Conservation (phyloP, 2,329 filamentous ascomycete species). For the Tolypocladium album region DNA sequence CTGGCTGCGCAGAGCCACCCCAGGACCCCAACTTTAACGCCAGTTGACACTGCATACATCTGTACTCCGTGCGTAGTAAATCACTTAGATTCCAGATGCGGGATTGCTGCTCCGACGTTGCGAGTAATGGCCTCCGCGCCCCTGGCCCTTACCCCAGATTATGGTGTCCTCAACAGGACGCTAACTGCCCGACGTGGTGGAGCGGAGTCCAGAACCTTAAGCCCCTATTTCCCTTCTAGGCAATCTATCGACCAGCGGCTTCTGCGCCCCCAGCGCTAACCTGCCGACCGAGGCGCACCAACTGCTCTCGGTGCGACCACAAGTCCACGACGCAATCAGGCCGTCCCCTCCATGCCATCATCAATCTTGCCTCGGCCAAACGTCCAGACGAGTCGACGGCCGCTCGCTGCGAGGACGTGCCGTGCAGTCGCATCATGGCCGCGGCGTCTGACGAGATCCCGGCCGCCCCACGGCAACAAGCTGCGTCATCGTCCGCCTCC, state of each 20-base stretch:
- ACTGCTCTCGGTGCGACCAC: background rate
- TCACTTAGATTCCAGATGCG: background rate
- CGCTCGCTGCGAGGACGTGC: background rate
- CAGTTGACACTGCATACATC: background rate
- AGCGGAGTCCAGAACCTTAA: background rate
- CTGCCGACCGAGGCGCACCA: background rate
- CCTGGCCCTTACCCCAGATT: background rate
- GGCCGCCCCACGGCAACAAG: background rate
- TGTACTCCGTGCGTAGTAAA: too few species aligned
- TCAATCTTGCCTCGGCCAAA: background rate
- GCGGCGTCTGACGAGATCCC: background rate
- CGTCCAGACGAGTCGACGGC: background rate
- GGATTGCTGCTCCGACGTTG: background rate
- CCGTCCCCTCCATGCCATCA: background rate
- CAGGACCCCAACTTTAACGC: background rate
- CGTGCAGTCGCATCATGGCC: background rate
- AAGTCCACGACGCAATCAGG: background rate
- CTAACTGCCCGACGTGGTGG: background rate
- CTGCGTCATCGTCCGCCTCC: background rate
- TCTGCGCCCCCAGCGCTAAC: background rate
- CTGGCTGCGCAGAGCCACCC: too few species aligned
- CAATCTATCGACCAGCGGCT: background rate
- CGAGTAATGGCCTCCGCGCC: background rate
- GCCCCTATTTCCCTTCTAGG: background rate
- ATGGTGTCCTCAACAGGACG: background rate